Evolutionary conservation across 1,284 basidiomycete genomes (phyloP), one percentile per base, ranked within the genome.

Genomic region (Ustilago nuda): DNA sequence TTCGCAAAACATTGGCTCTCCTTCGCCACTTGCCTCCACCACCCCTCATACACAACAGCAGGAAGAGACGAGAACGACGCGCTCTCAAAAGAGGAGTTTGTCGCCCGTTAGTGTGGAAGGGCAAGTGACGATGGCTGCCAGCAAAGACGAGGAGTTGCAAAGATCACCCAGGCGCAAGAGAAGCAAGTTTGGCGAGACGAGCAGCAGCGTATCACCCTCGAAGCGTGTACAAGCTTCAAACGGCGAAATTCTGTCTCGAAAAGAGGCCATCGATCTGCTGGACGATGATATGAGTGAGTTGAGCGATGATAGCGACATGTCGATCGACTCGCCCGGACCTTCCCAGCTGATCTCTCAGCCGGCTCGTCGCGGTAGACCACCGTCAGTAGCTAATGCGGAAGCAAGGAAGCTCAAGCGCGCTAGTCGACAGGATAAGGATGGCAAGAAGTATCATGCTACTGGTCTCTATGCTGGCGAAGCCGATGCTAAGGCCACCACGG

Each of bases 391-490:
- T 33, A 51, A 56, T 48, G 39, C 52, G 3, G 59, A 56, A n/a
- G 32, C 56, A 9, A 70, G 56, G 27, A 70, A 59, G 43, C n/a
- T 66, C 41, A 70, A 60, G 32, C 67, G 67, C 13, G 67, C 61
- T 8, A 71, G 53, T 55, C 59, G 46, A 35, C 67, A 61, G 52
- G 64, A 71, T 50, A 75, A 75, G 23, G 64, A 66, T 15, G 67
- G 67, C 45, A 76, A 76, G 27, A 37, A 55, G 17, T 76, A 68
- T 41, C 65, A 71, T 39, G 46, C 52, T 37, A 56, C 53, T 39
- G 73, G 73, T n/a, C 52, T 76, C 30, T 76, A 76, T 17, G 73
- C 73, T 15, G 72, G 72, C 32, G 72, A 75, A 56, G 64, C 64
- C 17, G 67, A 75, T n/a, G 72, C 72, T 12, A 58, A 57, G 30